Conservation (phyloP, 257 asterid species). For the Anisodus acutangulus region DNA sequence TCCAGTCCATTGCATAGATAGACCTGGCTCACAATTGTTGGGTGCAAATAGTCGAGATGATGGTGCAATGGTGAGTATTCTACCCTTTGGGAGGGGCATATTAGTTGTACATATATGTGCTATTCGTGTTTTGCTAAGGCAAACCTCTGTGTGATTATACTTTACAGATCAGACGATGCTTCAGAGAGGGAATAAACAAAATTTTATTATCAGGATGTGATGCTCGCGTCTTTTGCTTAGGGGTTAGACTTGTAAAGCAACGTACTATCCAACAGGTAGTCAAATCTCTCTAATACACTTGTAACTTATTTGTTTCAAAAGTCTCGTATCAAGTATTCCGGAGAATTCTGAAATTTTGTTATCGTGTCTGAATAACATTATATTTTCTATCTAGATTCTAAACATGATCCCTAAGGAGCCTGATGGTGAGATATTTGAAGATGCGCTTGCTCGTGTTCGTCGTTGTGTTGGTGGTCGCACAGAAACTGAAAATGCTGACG, state of each 20-base stretch:
- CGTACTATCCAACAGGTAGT: conserved; percentile 75
- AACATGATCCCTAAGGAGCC: conserved; percentile 66
- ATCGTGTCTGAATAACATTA: neutral
- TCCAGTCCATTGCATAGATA: conserved; percentile 77
- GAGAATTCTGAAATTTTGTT: neutral
- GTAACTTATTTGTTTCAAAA: neutral
- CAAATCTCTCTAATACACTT: neutral
- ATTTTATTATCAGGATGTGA: conserved; percentile 64
- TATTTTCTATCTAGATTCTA: conserved; percentile 50
- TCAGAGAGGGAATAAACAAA: conserved; percentile 72
- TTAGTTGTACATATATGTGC: conserved; percentile 2
- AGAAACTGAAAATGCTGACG: conserved; percentile 70
- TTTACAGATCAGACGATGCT: conserved; percentile 60
- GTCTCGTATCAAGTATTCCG: neutral
- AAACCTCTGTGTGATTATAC: conserved; percentile 6
- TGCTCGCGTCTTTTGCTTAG: conserved; percentile 69
- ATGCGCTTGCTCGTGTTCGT: conserved; percentile 59
- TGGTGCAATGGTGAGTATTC: conserved; percentile 63
- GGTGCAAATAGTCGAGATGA: conserved; percentile 81
- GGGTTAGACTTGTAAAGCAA: conserved; percentile 73
- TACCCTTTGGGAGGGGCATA: neutral
- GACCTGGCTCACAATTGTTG: conserved; percentile 84
- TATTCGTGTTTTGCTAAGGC: neutral
- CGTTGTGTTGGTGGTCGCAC: conserved; percentile 61
- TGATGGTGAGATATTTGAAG: conserved; percentile 76